Evolutionary conservation across 345 rosid species (phyloP).

Genomic region (Clausena lansium): DNA sequence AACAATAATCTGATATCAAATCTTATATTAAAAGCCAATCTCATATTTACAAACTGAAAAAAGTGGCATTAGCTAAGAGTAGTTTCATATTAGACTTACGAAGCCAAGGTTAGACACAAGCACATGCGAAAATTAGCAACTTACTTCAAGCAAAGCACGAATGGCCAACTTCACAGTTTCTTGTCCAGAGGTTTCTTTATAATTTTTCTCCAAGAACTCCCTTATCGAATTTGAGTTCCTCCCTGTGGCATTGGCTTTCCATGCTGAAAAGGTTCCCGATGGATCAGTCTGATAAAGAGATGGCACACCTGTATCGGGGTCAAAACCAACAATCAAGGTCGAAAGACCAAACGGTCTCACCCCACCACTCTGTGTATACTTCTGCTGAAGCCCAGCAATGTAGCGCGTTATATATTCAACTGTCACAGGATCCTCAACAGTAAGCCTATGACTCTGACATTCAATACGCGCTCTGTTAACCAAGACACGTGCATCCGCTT

Average conservation of each 20-base stretch:
- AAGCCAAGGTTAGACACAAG: background rate
- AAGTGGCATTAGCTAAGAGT: background rate
- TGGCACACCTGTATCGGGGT: slow-evolving; percentile 65
- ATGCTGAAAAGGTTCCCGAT: slow-evolving; percentile 93
- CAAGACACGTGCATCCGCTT: slow-evolving; percentile 76
- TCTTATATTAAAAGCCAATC: background rate
- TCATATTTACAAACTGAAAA: background rate
- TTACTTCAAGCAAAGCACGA: slow-evolving; percentile 90
- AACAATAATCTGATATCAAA: background rate
- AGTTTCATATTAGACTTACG: background rate
- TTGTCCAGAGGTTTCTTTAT: slow-evolving; percentile 76
- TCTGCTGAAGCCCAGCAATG: slow-evolving; percentile 94
- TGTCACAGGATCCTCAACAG: slow-evolving; percentile 90
- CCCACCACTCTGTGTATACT: slow-evolving; percentile 95
- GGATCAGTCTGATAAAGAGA: slow-evolving; percentile 92
- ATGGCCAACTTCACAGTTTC: slow-evolving; percentile 91
- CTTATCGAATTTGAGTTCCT: slow-evolving; percentile 86
- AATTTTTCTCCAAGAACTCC: slow-evolving; percentile 88
- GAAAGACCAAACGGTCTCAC: slow-evolving; percentile 82
- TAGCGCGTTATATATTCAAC: slow-evolving; percentile 87
- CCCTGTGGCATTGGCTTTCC: slow-evolving; percentile 97
- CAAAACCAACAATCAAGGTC: slow-evolving; percentile 73
- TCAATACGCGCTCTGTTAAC: slow-evolving; percentile 67
- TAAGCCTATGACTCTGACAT: slow-evolving; percentile 85
- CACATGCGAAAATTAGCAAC: slow-evolving; percentile 8